Conservation (phyloP, 2,329 filamentous ascomycete species). For the Aureobasidium sp. region DNA sequence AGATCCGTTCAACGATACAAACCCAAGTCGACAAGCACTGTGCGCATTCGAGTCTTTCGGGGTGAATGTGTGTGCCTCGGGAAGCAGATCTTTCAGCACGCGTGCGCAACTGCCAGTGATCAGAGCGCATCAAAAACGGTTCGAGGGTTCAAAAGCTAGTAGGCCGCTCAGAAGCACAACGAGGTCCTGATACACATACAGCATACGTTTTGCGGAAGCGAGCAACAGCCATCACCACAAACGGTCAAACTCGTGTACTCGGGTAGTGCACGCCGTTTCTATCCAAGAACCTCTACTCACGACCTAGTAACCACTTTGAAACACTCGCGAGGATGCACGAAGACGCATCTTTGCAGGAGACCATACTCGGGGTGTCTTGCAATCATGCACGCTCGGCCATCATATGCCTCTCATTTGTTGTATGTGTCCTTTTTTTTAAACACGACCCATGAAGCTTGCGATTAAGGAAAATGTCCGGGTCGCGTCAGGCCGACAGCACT, state of each 20-base stretch:
- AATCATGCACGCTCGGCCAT: constrained; percentile 10
- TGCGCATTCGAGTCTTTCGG: constrained; percentile 1
- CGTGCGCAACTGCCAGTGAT: not conserved
- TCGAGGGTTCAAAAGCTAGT: not conserved
- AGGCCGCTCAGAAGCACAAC: not conserved
- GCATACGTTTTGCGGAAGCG: not conserved
- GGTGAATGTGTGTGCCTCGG: not conserved
- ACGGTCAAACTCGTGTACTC: not conserved
- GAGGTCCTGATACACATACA: not conserved
- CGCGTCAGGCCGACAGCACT: constrained; percentile 7
- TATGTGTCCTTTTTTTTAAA: not conserved
- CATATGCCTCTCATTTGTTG: not conserved
- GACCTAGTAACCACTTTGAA: constrained; percentile 10
- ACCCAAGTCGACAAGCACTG: not conserved
- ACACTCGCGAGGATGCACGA: constrained; percentile 6
- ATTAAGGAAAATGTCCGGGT: not conserved
- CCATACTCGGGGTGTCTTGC: not conserved
- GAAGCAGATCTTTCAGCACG: not conserved
- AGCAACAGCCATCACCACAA: constrained; percentile 10
- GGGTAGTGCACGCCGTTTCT: constrained; percentile 6
- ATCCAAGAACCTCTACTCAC: constrained; percentile 12
- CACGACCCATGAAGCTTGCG: not conserved
- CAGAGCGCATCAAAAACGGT: not conserved
- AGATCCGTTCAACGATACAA: constrained; percentile 3
- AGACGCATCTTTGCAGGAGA: constrained; percentile 8